Base-by-base conservation (phyloP, 2,329 filamentous ascomycete genomes). In the Scedosporium aurantiacum region DNA sequence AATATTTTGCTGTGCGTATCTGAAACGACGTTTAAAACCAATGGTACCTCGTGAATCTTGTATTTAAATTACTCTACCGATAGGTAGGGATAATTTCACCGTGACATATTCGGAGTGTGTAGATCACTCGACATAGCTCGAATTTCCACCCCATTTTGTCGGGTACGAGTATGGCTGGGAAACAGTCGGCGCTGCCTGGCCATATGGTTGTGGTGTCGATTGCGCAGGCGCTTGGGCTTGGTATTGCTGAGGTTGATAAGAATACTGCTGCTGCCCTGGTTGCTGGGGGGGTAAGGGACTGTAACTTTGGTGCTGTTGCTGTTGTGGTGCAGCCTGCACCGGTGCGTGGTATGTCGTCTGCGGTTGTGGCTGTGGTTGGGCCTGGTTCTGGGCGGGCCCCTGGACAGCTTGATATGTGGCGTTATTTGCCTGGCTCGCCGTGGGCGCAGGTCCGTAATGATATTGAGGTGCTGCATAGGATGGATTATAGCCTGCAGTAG, bases 331-430 rank as follows among this genome's bases (percentile, higher is more conserved):
- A 8, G 28, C 18, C 7, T 32, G 18, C 7, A 23, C 40, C 27
- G 41, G 62, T 23, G n/a, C 16, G 41, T 43, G 32, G 23, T 58
- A 47, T 45, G 37, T 25, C 8, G 37, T n/a, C 37, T 63, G 45
- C 25, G n/a, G 25, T 54, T 63, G 62, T 6, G 47, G 56, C 27
- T 62, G 62, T 5, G n/a, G 16, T 18, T 18, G 56, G 12, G 41
- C 7, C 10, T 58, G 60, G 27, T 37, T 56, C 37, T 27, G n/a
- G 6, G 45, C 16, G 8, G 55, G 25, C 27, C 55, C 54, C 4
- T 62, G 23, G 14, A n/a, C 14, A n/a, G 40, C 14, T 5, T 63
- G 50, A 18, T 59, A 37, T 8, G 57, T 25, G 8, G 57, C 28
- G 23, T 27, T 32, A 7, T 3, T 37, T 25, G 18, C 16, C 25